Base-by-base conservation (phyloP, 345 rosid genomes). In the Hypericum perforatum region DNA sequence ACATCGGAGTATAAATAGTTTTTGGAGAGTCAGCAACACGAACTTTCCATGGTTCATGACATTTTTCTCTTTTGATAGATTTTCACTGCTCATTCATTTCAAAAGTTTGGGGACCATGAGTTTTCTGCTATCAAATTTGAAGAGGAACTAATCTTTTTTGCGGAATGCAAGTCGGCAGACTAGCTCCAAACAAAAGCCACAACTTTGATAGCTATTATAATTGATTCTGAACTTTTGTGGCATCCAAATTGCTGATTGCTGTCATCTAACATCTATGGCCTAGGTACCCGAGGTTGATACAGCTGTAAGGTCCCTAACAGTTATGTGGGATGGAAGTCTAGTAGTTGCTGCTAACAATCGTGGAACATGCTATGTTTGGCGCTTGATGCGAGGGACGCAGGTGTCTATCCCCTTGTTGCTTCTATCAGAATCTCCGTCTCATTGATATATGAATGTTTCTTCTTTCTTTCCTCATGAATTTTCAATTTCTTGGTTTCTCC, bases 281-380 rank as follows among this genome's bases (percentile, higher is more conserved):
- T 65, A 84, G 92, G 87, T 84, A 63, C 94, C 88, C 6, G 98
- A 92, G 67, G 98, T 80, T 56, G 94, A 84, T 74, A 88, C 95
- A 11, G 84, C 94, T 40, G 84, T 88, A 13, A 84, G 97, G 66
- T 92, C 95, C 53, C 72, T 85, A 60, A 83, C 94, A 2, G 89
- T 88, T 41, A 92, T 88, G 94, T 85, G 94, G 95, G 97, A 92
- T 53, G 95, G 98, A 56, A 88, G 97, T 67, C 66, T 85, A 78
- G 97, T 83, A 41, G 98, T 85, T 45, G 97, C 98, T 59, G 98
- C 98, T 55, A 92, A 92, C 53, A 79, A 88, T 57, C 76, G 63
- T 56, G 97, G 98, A 61, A 88, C 95, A 15, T 92, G 98, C 67
- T 92, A 88, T 65, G 89, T 92, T 40, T 88, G 97, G 95, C 94